A percentile compares a stretch with the other conserved stretches of the same genome.
phyloP scores from a whole-genome alignment of 2,329 filamentous ascomycete genomes.

The Ramichloridium luteum region DNA sequence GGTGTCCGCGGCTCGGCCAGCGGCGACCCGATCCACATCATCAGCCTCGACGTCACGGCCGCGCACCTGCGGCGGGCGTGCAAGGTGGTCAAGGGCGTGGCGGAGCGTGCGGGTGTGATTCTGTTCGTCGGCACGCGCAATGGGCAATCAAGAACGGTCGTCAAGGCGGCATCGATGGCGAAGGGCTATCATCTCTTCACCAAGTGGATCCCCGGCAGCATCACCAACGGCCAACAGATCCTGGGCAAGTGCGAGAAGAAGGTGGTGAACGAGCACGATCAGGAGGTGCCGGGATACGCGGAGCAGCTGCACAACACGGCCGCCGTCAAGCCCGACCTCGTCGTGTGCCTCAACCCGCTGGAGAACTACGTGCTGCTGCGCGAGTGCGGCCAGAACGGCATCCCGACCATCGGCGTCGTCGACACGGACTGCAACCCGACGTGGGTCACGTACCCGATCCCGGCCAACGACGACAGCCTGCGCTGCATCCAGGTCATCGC shows the following conservation, averaged over 20 bases:
- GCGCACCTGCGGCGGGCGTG: constrained; percentile 84
- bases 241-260: constrained; percentile 56
- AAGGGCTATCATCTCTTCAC: constrained; percentile 80
- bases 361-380: constrained; percentile 87
- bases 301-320: constrained; percentile 50
- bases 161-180: constrained; percentile 65
- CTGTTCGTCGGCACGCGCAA: constrained; percentile 81
- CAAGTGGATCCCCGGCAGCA: constrained; percentile 80
- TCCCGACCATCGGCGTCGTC: constrained; percentile 88
- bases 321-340: constrained; percentile 72
- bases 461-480: constrained; percentile 91
- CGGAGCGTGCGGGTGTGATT: constrained; percentile 69
- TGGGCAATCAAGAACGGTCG: constrained; percentile 69
- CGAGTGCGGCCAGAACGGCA: constrained; percentile 76
- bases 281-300: constrained; percentile 51
- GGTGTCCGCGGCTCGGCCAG: constrained; percentile 64
- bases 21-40: constrained; percentile 43
- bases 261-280: constrained; percentile 66
- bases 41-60: constrained; percentile 78
- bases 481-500: constrained; percentile 71
- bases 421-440: constrained; percentile 89
- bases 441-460: constrained; percentile 92
- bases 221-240: constrained; percentile 89
- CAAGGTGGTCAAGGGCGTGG: constrained; percentile 80
- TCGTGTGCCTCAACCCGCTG: constrained; percentile 81